Conservation (phyloP, 495 filamentous ascomycete genomes). For the Penicillium tannophilum region DNA sequence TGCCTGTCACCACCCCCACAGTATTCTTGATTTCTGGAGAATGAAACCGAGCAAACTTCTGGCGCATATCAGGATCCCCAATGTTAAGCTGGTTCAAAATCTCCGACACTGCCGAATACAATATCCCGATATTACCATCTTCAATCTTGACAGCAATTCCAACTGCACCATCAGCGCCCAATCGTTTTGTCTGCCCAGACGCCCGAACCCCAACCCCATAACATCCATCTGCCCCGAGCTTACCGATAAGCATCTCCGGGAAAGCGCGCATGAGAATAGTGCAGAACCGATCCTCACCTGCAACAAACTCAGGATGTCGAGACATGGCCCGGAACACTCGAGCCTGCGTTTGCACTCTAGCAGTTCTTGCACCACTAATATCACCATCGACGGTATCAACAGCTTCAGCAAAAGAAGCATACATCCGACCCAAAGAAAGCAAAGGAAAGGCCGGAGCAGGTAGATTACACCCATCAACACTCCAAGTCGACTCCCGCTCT, state of each 20-base stretch:
- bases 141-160: constrained; percentile 46
- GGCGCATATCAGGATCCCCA: constrained; percentile 24
- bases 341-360: constrained; percentile 14
- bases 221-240: constrained; percentile 43
- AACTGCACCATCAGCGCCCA: constrained; percentile 33
- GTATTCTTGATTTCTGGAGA: constrained; percentile 35
- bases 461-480: constrained; percentile 43
- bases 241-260: constrained; percentile 33
- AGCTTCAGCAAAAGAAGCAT: constrained; percentile 31
- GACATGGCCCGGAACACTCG: constrained; percentile 40
- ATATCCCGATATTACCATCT: constrained; percentile 37
- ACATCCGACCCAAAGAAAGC: constrained; percentile 27
- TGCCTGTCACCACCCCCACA: constrained; percentile 36
- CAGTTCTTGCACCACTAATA: not conserved
- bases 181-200: constrained; percentile 29
- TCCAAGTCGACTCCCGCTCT: constrained; percentile 28
- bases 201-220: constrained; percentile 38
- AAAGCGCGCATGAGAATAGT: constrained; percentile 38
- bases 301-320: constrained; percentile 36
- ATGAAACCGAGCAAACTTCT: constrained; percentile 28
- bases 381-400: constrained; percentile 7
- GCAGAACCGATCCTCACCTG: constrained; percentile 41
- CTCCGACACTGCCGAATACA: constrained; percentile 40
- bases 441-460: constrained; percentile 39
- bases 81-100: constrained; percentile 40